Evolutionary conservation across 192 early-diverging fungal genomes (phyloP).

Genomic region (Coemansia nantahalensis): DNA sequence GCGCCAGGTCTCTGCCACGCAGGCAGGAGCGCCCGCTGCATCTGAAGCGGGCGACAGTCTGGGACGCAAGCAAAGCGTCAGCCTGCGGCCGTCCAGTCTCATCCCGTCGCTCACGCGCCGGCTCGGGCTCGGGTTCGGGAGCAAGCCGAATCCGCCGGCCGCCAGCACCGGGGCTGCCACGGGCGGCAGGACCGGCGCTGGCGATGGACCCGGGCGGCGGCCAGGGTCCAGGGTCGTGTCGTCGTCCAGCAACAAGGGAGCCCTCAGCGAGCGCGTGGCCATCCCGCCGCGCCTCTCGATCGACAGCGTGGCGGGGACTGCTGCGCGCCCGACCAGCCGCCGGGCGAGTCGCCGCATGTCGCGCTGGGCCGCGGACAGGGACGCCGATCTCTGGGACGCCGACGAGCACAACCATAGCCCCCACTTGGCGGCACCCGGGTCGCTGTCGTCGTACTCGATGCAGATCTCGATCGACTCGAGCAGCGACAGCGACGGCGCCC

Average conservation of each 20-base stretch:
- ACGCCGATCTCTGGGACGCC: too few species aligned
- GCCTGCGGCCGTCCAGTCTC: slow-evolving; percentile 36
- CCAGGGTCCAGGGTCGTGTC: slow-evolving; percentile 5
- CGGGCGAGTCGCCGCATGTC: slow-evolving; percentile 1
- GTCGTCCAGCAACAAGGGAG: slow-evolving; percentile 3
- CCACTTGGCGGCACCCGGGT: not conserved
- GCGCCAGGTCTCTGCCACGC: too few species aligned
- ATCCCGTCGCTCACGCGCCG: slow-evolving; percentile 45
- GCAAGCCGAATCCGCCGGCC: slow-evolving; percentile 15
- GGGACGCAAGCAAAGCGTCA: slow-evolving; percentile 24
- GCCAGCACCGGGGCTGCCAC: too few species aligned
- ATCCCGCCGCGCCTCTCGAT: slow-evolving; percentile 35
- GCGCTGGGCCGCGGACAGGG: not conserved
- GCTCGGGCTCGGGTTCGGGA: slow-evolving; percentile 45
- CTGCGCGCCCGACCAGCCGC: not conserved
- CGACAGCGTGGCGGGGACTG: slow-evolving; percentile 4
- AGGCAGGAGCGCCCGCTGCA: too few species aligned
- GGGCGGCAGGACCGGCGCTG: too few species aligned
- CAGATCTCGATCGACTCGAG: slow-evolving; percentile 27
- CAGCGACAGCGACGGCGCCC: slow-evolving; percentile 14
- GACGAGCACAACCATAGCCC: not conserved
- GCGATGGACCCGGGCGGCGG: not conserved
- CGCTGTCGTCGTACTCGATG: slow-evolving; percentile 6
- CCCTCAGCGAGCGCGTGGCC: slow-evolving; percentile 13
- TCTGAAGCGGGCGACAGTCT: not conserved